phyloP scores from a whole-genome alignment of 441 rosid genomes.

The Erodium texanum region DNA sequence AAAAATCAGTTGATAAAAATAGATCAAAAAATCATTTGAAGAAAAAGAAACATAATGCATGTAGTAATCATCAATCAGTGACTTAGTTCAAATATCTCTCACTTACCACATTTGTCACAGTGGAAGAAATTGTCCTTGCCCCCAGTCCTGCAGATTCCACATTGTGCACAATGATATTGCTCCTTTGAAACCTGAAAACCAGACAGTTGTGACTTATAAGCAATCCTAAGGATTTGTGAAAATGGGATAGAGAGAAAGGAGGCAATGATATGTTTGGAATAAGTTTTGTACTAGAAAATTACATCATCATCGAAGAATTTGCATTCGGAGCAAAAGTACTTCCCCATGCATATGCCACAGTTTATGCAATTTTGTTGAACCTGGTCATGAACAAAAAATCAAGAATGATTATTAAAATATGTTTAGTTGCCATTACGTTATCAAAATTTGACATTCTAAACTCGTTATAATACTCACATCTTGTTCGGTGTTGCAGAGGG shows the following conservation, averaged over 20 bases:
- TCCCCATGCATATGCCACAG: slow-evolving; percentile 89
- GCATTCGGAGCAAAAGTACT: slow-evolving; percentile 66
- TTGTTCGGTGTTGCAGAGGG: slow-evolving; percentile 63
- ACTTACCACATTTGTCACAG: slow-evolving; percentile 43
- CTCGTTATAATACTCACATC: slow-evolving; percentile 38
- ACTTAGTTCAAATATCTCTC: neutral
- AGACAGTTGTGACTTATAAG: neutral
- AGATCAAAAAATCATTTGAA: neutral
- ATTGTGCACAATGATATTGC: slow-evolving; percentile 76
- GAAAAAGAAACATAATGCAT: neutral
- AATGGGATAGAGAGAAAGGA: neutral
- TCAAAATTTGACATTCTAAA: neutral
- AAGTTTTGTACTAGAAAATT: slow-evolving; percentile 22
- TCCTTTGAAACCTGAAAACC: slow-evolving; percentile 56
- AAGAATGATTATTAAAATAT: neutral
- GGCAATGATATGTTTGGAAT: neutral
- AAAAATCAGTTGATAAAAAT: slow-evolving; percentile 1
- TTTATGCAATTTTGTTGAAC: slow-evolving; percentile 59
- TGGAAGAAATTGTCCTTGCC: slow-evolving; percentile 49
- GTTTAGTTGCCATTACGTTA: neutral
- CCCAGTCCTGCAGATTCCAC: slow-evolving; percentile 90
- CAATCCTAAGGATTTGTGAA: neutral
- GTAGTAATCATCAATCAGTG: neutral
- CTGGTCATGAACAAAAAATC: slow-evolving; percentile 23
- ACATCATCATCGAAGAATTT: slow-evolving; percentile 90